phyloP scores from a whole-genome alignment of 306 rosid species.

The Vigna mungo region DNA sequence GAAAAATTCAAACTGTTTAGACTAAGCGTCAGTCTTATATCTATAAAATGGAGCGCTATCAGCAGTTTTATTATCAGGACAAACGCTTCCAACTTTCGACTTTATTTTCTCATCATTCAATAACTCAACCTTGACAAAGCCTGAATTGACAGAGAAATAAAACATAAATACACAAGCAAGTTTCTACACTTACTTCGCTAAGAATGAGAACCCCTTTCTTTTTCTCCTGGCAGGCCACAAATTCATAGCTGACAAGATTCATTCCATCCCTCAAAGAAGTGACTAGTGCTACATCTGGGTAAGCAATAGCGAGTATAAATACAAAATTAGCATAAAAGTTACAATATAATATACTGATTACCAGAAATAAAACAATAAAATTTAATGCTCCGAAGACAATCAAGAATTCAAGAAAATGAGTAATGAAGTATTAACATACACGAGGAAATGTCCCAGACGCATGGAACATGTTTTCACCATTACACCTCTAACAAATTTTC shows the following conservation, averaged over 20 bases:
- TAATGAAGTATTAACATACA: conserved; percentile 9
- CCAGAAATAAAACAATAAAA: conserved; percentile 21
- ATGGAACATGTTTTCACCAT: neutral
- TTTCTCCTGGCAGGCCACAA: conserved; percentile 91
- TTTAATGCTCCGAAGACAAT: conserved; percentile 10
- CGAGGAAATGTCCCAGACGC: conserved; percentile 13
- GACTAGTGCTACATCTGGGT: conserved; percentile 93
- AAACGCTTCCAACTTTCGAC: conserved; percentile 12
- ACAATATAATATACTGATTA: conserved; percentile 10
- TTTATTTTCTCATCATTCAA: neutral
- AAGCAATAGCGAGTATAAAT: conserved; percentile 33
- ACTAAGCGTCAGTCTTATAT: neutral
- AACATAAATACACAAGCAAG: conserved; percentile 20
- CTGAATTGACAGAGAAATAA: conserved; percentile 12
- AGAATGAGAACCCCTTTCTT: conserved; percentile 90
- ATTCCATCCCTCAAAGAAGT: conserved; percentile 98
- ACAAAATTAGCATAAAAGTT: conserved; percentile 27
- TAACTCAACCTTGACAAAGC: conserved; percentile 25
- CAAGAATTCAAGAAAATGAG: conserved; percentile 17
- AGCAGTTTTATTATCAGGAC: neutral
- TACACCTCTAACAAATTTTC: neutral
- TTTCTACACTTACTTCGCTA: conserved; percentile 71
- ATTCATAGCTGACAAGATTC: conserved; percentile 99
- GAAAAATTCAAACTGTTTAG: neutral
- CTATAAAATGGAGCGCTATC: conserved; percentile 6